Evolutionary conservation across 331 rosid species (phyloP), one percentile per base, ranked within the genome.

Genomic region (Erythrophleum ivorense): DNA sequence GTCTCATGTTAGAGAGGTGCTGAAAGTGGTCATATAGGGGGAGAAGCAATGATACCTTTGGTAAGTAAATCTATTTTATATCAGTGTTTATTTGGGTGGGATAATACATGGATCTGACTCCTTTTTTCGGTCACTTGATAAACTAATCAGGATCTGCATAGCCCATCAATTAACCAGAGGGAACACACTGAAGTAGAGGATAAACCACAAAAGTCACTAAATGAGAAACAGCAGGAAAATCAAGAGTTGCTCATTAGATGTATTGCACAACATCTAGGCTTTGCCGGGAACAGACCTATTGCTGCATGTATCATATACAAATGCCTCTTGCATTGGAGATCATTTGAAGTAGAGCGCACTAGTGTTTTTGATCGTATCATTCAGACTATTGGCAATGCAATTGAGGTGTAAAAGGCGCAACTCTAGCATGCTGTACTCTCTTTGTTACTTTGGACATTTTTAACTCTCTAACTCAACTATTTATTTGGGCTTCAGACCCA

Each of bases 311-410:
- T 91, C 87, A 86, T 93, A 82, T 91, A 90, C 85, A 93, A 91
- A 86, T 91, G 97, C 86, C 91, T 93, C 78, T 79, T 93, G 87
- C 93, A 93, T 78, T 91, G 97, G 97, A 83, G 97, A 85, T 91
- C 97, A 74, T 91, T 90, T 70, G 97, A 93, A 84, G 97, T 93
- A 65, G 97, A 93, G 87, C 82, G 97, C 31, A 91, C 97, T 45
- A 87, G 93, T 21, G 88, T 88, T 82, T 93, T 91, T 69, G 92
- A 93, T 78, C 86, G 93, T 78, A 93, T 93, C 84, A 93, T 91
- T 85, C 92, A 88, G 83, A 86, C 97, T 72, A 79, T 88, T 57
- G 97, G 92, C 74, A 85, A 90, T 82, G 94, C 97, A 67, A 88
- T 90, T 82, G 97, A 90, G 97, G 97, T 91, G 60, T 88, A 70